Percentiles rank a stretch among this genome's conserved stretches.
phyloP scores from a whole-genome alignment of 352 stramenopile species.

The Globisporangium emineosum region DNA sequence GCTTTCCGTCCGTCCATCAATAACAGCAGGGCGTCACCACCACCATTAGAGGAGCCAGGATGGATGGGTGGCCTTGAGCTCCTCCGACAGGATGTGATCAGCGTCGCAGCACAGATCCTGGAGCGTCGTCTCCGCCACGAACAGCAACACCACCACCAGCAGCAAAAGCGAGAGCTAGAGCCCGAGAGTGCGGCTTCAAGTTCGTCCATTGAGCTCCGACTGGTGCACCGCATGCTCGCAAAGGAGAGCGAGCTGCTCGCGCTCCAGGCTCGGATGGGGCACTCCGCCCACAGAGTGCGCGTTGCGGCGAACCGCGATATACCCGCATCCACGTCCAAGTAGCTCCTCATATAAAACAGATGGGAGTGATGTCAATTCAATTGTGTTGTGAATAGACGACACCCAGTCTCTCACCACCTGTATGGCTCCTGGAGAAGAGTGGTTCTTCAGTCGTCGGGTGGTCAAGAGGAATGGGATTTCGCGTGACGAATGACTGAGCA shows the following conservation, averaged over 20 bases:
- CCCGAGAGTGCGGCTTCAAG: neutral
- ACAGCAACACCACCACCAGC: neutral
- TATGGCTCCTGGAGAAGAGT: no score
- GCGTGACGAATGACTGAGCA: no score
- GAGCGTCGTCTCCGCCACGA: constrained; percentile 16
- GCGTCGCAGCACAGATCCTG: constrained; percentile 25
- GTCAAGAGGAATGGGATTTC: no score
- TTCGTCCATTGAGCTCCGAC: constrained; percentile 19
- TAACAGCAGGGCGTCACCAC: neutral
- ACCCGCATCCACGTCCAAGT: neutral
- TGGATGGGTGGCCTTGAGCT: neutral
- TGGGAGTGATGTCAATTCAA: neutral
- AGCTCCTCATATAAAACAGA: neutral
- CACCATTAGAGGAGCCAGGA: neutral
- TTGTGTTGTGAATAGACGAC: neutral
- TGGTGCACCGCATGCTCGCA: constrained; percentile 32
- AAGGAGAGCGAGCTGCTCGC: constrained; percentile 31
- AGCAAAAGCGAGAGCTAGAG: neutral
- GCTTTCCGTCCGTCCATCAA: neutral
- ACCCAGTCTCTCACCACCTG: no score
- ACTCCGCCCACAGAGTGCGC: neutral
- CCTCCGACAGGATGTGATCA: constrained; percentile 25
- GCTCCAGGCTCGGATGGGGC: constrained; percentile 9
- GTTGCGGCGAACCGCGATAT: no score
- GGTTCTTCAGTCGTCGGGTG: no score